phyloP scores from a whole-genome alignment of 139 green algal species.

The Bryopsis sp. region DNA sequence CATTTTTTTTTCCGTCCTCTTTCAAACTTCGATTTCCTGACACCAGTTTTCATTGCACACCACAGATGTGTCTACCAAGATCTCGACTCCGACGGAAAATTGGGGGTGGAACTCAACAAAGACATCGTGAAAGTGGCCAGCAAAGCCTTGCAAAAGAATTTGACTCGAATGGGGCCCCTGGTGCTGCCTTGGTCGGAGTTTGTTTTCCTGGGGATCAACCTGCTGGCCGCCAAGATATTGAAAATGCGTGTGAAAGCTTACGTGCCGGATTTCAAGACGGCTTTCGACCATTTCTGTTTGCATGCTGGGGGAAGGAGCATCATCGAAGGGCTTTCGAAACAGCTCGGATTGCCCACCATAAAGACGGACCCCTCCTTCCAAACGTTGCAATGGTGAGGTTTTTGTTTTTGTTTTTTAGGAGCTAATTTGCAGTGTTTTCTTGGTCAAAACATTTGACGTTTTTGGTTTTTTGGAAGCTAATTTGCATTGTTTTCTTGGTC shows the following conservation, averaged over 20 bases:
- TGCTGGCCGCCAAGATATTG: conserved; percentile 27
- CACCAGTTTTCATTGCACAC: not conserved
- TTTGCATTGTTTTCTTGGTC: too few species aligned
- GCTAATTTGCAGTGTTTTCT: conserved; percentile 14
- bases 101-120: conserved; percentile 47
- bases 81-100: conserved; percentile 29
- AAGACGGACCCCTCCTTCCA: conserved; percentile 43
- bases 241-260: conserved; percentile 41
- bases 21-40: too few species aligned
- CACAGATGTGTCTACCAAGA: conserved; percentile 51
- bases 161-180: conserved; percentile 45
- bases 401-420: too few species aligned
- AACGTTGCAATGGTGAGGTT: conserved; percentile 37
- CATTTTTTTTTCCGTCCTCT: too few species aligned
- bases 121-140: conserved; percentile 43
- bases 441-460: too few species aligned
- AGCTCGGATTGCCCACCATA: conserved; percentile 44
- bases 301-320: conserved; percentile 66
- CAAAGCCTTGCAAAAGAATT: conserved; percentile 43
- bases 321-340: conserved; percentile 64
- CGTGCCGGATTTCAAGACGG: conserved; percentile 68
- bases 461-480: too few species aligned
- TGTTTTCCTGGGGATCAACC: conserved; percentile 42
- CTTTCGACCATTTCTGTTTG: conserved; percentile 80
- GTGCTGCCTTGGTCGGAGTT: conserved; percentile 52